phyloP scores from a whole-genome alignment of 768 basidiomycete genomes.

The Tephrocybe sp. region DNA sequence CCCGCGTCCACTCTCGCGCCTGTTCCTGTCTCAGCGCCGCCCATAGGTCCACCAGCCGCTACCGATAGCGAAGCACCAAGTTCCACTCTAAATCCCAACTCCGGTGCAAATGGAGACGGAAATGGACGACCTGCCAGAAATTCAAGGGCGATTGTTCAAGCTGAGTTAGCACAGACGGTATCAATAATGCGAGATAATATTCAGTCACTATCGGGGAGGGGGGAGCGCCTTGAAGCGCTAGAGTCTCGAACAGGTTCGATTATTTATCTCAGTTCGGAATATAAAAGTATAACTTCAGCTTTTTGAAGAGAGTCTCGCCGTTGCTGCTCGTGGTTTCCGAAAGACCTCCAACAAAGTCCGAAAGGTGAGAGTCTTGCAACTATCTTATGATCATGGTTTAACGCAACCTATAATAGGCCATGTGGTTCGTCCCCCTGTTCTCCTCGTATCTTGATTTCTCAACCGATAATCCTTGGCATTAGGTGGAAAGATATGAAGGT shows the following conservation, averaged over 20 bases:
- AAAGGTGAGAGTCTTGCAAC: constrained; percentile 64
- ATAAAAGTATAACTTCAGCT: constrained; percentile 9
- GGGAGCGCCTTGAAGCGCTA: constrained; percentile 84
- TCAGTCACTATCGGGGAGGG: constrained; percentile 86
- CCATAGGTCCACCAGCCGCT: not conserved
- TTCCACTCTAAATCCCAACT: not conserved
- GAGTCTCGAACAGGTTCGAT: constrained; percentile 95
- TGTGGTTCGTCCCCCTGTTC: constrained; percentile 81
- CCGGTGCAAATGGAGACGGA: not conserved
- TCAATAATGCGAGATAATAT: constrained; percentile 97
- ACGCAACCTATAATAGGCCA: constrained; percentile 49
- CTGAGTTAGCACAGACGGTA: constrained; percentile 93
- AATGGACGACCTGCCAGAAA: not conserved
- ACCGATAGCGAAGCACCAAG: not conserved
- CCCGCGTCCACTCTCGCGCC: constrained; percentile 1
- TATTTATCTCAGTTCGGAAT: not conserved
- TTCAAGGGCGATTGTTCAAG: constrained; percentile 72
- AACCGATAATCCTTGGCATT: not conserved
- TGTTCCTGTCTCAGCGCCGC: not conserved
- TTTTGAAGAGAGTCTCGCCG: constrained; percentile 81
- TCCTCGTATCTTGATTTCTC: constrained; percentile 1
- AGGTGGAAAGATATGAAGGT: constrained; percentile 99
- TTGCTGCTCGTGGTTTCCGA: constrained; percentile 95
- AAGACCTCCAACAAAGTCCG: constrained; percentile 93
- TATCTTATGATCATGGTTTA: constrained; percentile 1